Evolutionary conservation across 805 yeast species (phyloP).

Genomic region (Myxozyma lipomycoides): DNA sequence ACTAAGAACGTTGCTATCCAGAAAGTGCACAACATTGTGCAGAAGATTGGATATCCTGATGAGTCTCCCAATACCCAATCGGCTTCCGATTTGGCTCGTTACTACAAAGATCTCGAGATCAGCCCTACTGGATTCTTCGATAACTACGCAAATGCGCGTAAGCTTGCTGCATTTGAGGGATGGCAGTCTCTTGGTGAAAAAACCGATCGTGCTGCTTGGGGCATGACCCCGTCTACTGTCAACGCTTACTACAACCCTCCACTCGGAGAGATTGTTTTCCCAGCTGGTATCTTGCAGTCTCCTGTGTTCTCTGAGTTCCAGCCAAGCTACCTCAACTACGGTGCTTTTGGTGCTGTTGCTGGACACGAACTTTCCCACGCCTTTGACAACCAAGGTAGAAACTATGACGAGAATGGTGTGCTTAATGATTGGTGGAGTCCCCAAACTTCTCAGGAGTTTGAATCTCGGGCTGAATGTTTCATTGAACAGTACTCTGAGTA

Average conservation of each 20-base stretch:
- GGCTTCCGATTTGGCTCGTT: constrained; percentile 19
- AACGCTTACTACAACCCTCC: constrained; percentile 30
- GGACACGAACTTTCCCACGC: constrained; percentile 30
- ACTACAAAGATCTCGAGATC: constrained; percentile 18
- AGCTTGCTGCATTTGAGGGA: constrained; percentile 22
- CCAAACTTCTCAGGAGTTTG: constrained; percentile 20
- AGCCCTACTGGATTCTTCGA: constrained; percentile 20
- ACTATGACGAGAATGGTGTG: constrained; percentile 24
- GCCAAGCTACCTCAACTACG: constrained; percentile 27
- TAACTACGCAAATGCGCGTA: constrained; percentile 23
- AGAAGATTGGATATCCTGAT: constrained; percentile 29
- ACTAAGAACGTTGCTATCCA: constrained; percentile 26
- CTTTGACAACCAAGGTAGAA: constrained; percentile 28
- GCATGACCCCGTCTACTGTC: constrained; percentile 28
- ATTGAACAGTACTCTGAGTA: constrained; percentile 27
- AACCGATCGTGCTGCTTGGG: constrained; percentile 28
- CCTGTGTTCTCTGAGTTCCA: constrained; percentile 28
- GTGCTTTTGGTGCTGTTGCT: constrained; percentile 28
- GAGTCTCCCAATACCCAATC: constrained; percentile 20
- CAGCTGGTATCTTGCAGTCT: constrained; percentile 27
- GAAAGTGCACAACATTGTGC: constrained; percentile 24
- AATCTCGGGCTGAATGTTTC: constrained; percentile 26
- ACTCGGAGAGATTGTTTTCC: constrained; percentile 28
- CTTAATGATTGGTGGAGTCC: constrained; percentile 29
- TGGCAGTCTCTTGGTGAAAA: constrained; percentile 21